A percentile compares a stretch with the other conserved stretches of the same genome.
phyloP scores from a whole-genome alignment of 106 monocot genomes.

The Allium sativum region DNA sequence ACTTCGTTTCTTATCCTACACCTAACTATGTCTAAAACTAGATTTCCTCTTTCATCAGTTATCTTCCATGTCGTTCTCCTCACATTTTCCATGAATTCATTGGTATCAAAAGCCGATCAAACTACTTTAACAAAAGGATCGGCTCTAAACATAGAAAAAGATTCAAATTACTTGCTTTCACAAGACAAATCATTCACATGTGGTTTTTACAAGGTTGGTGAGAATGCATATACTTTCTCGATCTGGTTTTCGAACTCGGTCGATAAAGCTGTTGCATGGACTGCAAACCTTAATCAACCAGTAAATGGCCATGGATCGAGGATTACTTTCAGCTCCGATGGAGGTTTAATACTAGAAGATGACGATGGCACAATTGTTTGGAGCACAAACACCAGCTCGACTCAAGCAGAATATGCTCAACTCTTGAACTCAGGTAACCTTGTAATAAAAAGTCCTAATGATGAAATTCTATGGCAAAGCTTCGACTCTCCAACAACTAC shows the following conservation, averaged over 20 bases:
- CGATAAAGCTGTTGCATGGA: conserved; percentile 21
- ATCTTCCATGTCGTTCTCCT: background rate
- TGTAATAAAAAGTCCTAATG: conserved; percentile 16
- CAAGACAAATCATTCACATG: conserved; percentile 19
- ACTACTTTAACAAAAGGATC: conserved; percentile 9
- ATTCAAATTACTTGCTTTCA: conserved; percentile 13
- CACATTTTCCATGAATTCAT: background rate
- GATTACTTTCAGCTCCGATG: conserved; percentile 5
- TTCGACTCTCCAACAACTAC: conserved; percentile 37
- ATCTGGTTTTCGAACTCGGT: conserved; percentile 37
- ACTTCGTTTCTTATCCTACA: too few species aligned
- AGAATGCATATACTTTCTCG: conserved; percentile 31
- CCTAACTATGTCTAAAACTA: too few species aligned
- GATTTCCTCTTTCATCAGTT: background rate
- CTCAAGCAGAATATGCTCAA: conserved; percentile 3
- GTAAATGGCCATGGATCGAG: conserved; percentile 34
- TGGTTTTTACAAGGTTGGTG: conserved; percentile 30
- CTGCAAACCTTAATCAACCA: conserved; percentile 35
- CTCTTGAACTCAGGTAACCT: conserved; percentile 50
- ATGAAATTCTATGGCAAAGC: conserved; percentile 26
- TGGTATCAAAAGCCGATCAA: background rate
- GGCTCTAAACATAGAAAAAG: conserved; percentile 21
- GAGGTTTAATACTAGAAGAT: conserved; percentile 16
- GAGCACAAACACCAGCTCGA: conserved; percentile 23
- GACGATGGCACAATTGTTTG: conserved; percentile 19